Conservation (phyloP, 1,284 basidiomycete species). For the Ganoderma lingzhi region DNA sequence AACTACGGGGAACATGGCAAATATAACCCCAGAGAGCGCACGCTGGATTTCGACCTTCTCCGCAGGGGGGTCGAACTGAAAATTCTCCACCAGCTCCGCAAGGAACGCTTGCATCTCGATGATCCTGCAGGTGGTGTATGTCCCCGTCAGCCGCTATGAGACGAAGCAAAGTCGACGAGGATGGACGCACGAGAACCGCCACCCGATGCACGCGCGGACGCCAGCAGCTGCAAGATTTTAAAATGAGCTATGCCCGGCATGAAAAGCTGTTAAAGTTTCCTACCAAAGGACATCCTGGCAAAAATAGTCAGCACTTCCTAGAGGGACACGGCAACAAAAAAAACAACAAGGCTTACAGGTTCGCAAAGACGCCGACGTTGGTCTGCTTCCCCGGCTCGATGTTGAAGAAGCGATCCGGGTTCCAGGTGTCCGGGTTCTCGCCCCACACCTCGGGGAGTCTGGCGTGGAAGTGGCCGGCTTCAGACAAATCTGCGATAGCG, state of each 20-base stretch:
- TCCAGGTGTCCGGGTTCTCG: conserved; percentile 56
- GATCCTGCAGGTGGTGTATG: conserved; percentile 29
- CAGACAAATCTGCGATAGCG: neutral
- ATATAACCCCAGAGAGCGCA: conserved; percentile 42
- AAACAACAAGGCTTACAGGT: conserved; percentile 49
- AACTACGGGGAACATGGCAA: conserved; percentile 52
- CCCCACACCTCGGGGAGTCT: conserved; percentile 53
- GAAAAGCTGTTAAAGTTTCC: neutral
- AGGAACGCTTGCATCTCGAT: conserved; percentile 39
- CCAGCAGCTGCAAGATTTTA: conserved; percentile 33
- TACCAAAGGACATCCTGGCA: neutral
- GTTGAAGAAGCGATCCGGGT: conserved; percentile 57
- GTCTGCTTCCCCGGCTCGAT: conserved; percentile 45
- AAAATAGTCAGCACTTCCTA: neutral
- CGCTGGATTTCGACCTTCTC: conserved; percentile 45
- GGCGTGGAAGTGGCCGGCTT: neutral
- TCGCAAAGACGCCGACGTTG: conserved; percentile 55
- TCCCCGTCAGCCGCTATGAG: neutral
- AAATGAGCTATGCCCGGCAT: neutral
- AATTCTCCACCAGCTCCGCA: conserved; percentile 36
- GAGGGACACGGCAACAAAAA: no score
- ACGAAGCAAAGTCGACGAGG: neutral
- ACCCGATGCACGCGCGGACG: conserved; percentile 43
- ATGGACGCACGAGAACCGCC: conserved; percentile 44
- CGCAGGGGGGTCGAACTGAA: conserved; percentile 42